These are phyloP conservation scores for Huntiella savannae DNA, from an alignment of 2,329 filamentous ascomycete genomes.

Conservation along the genomic window DNA sequence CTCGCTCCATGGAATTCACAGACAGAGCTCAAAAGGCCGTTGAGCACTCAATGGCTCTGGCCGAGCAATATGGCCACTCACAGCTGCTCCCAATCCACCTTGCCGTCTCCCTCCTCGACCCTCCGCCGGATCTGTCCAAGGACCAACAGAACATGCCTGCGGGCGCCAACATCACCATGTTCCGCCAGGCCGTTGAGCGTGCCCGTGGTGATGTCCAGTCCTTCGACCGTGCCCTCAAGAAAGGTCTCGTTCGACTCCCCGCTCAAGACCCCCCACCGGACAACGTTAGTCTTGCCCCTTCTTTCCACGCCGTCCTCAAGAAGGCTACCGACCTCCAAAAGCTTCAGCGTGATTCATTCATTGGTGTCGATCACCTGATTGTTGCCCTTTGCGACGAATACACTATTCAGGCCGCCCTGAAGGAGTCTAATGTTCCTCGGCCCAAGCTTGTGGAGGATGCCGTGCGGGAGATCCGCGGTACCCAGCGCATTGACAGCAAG, in stretches of 20 bases:
- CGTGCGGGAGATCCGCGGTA: conserved; percentile 81
- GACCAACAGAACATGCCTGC: conserved; percentile 64
- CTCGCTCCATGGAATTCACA: conserved; percentile 74
- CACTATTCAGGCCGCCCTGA: conserved; percentile 52
- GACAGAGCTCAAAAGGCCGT: conserved; percentile 82
- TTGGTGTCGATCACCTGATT: conserved; percentile 90
- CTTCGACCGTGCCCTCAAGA: conserved; percentile 80
- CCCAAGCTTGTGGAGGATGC: conserved; percentile 76
- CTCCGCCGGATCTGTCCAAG: conserved; percentile 55
- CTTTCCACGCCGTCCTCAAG: conserved; percentile 65
- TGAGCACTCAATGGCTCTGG: conserved; percentile 70
- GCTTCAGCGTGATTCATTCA: conserved; percentile 90
- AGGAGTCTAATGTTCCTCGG: conserved; percentile 81
- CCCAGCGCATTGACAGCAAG: conserved; percentile 84
- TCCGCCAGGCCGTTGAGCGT: conserved; percentile 84
- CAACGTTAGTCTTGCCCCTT: conserved; percentile 61
- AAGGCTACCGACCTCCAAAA: conserved; percentile 80
- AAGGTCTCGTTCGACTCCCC: conserved; percentile 71
- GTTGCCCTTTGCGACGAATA: conserved; percentile 64
- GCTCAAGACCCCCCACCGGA: conserved; percentile 93
- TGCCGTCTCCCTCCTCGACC: conserved; percentile 62
- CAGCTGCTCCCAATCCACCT: conserved; percentile 84
- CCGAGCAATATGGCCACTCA: conserved; percentile 76
- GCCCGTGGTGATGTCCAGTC: conserved; percentile 83
- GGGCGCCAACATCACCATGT: conserved; percentile 49